These are phyloP conservation scores for Wickerhamomyces alni DNA, from an alignment of 805 yeast genomes.

Conservation along the genomic window DNA sequence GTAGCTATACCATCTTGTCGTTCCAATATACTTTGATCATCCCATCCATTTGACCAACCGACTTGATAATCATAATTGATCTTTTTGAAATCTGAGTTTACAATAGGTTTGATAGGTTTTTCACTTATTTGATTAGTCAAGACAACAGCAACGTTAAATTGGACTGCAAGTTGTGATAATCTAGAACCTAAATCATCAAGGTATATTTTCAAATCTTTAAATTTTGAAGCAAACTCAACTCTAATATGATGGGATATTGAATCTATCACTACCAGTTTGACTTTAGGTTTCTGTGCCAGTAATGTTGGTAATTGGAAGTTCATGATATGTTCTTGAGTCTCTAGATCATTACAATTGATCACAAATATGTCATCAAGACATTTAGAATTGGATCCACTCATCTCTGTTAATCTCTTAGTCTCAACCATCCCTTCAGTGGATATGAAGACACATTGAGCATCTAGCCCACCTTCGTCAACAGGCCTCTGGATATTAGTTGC, in stretches of 20 bases:
- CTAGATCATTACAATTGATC: constrained; percentile 59
- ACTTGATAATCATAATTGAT: constrained; percentile 53
- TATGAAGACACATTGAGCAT: constrained; percentile 55
- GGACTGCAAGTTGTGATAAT: constrained; percentile 42
- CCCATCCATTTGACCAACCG: constrained; percentile 78
- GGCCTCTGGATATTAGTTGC: constrained; percentile 54
- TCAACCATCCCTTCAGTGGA: constrained; percentile 74
- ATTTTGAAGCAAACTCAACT: constrained; percentile 44
- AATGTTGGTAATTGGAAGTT: constrained; percentile 63
- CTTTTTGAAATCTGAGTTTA: constrained; percentile 19
- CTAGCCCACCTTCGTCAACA: constrained; percentile 39
- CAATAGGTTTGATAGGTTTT: constrained; percentile 29
- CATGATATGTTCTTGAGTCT: constrained; percentile 67
- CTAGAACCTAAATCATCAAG: constrained; percentile 37
- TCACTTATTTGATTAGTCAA: constrained; percentile 81
- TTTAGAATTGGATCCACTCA: constrained; percentile 24
- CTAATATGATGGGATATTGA: constrained; percentile 80
- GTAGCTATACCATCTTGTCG: constrained; percentile 21
- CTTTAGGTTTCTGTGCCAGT: constrained; percentile 28
- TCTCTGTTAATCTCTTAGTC: constrained; percentile 54
- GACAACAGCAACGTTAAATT: constrained; percentile 52
- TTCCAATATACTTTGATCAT: constrained; percentile 30
- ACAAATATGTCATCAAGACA: constrained; percentile 37
- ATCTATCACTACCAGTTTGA: constrained; percentile 66
- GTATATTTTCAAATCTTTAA: constrained; percentile 35